Conservation (phyloP, 2,329 filamentous ascomycete species). For the Lecanicillium sp. region DNA sequence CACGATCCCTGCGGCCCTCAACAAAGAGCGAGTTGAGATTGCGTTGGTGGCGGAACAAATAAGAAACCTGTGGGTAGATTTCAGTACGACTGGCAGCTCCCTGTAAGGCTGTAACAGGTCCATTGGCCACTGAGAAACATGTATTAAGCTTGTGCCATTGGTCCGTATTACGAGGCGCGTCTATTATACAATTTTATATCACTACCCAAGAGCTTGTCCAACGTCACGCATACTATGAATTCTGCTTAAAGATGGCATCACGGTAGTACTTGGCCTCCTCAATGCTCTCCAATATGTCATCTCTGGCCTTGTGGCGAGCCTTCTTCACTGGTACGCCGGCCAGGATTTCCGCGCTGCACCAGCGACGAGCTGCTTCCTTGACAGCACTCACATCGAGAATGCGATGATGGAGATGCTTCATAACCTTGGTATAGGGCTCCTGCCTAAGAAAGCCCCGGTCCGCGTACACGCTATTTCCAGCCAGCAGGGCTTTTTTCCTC, state of each 20-base stretch:
- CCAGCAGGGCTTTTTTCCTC: constrained; percentile 60
- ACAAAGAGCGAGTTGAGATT: no score
- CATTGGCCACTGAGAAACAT: no score
- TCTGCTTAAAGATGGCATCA: constrained; percentile 50
- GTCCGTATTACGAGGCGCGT: no score
- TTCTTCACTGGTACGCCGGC: constrained; percentile 33
- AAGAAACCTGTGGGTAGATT: no score
- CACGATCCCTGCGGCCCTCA: no score
- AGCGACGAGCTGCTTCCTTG: constrained; percentile 82
- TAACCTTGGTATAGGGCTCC: constrained; percentile 63
- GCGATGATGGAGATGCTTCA: constrained; percentile 77
- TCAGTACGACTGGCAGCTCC: no score
- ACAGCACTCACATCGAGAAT: constrained; percentile 87
- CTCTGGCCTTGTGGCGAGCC: constrained; percentile 69
- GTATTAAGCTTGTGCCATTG: no score
- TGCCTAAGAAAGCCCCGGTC: constrained; percentile 74
- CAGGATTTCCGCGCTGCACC: constrained; percentile 55
- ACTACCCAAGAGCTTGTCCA: not conserved
- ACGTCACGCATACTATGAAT: not conserved
- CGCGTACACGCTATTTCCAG: constrained; percentile 89
- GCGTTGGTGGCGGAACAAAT: no score
- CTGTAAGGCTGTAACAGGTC: no score
- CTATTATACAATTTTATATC: no score
- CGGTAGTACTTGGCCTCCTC: constrained; percentile 81
- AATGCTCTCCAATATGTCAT: constrained; percentile 94